phyloP scores from a whole-genome alignment of 83 land plant genomes.

The Thuja plicata region DNA sequence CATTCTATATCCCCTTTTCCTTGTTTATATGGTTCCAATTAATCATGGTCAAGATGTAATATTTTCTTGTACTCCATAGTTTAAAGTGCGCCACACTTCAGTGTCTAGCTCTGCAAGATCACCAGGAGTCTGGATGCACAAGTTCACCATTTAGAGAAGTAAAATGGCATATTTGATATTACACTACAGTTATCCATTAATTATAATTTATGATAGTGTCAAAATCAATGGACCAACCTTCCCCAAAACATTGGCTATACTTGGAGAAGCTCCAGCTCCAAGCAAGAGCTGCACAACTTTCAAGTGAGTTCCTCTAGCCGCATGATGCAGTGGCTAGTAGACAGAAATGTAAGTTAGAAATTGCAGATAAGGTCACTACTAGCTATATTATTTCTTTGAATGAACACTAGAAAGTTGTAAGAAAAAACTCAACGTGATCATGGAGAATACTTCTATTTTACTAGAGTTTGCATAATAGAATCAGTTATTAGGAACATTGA shows the following conservation, averaged over 20 bases:
- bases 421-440: background rate
- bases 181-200: background rate
- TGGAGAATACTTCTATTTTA: background rate
- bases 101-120: slow-evolving; percentile 59
- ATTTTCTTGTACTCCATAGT: slow-evolving; percentile 18
- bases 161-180: background rate
- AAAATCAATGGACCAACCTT: slow-evolving; percentile 47
- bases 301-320: slow-evolving; percentile 78
- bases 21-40: background rate
- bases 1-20: background rate
- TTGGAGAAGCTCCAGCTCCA: slow-evolving; percentile 67
- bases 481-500: background rate
- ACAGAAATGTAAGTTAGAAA: background rate
- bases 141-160: slow-evolving; percentile 11
- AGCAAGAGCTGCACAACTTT: slow-evolving; percentile 67
- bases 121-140: slow-evolving; percentile 46
- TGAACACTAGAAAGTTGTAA: background rate
- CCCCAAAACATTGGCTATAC: slow-evolving; percentile 43
- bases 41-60: background rate
- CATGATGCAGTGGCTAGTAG: slow-evolving; percentile 88
- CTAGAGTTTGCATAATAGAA: background rate
- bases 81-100: slow-evolving; percentile 48
- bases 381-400: background rate
- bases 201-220: background rate
- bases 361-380: background rate